Percentiles rank a stretch among this genome's conserved stretches.
Conservation (phyloP, 106 monocot genomes). For the Dioscorea dumetorum region DNA sequence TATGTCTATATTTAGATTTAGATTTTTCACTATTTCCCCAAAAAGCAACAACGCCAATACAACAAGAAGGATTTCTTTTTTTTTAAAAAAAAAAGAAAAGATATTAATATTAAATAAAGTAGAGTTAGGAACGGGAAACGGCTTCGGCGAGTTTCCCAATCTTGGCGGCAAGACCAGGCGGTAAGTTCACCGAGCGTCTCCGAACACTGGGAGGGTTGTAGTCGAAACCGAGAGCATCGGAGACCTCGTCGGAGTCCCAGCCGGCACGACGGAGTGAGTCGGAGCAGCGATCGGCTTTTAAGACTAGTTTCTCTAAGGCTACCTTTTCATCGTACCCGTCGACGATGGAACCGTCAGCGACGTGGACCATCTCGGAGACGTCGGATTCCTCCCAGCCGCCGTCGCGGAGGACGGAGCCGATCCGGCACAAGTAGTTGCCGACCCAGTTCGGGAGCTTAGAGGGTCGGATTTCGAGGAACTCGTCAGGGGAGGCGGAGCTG, state of each 20-base stretch:
- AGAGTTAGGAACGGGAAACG: conserved; percentile 18
- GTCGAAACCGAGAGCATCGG: conserved; percentile 41
- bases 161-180: conserved; percentile 41
- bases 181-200: conserved; percentile 25
- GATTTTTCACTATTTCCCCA: too few species aligned
- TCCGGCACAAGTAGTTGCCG: conserved; percentile 43
- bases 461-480: conserved; percentile 31
- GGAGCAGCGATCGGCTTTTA: conserved; percentile 63
- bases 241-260: conserved; percentile 64
- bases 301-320: conserved; percentile 43
- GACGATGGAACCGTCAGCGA: background rate
- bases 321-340: conserved; percentile 17
- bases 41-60: too few species aligned
- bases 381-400: conserved; percentile 74
- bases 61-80: too few species aligned
- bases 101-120: too few species aligned
- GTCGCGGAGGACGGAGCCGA: conserved; percentile 42
- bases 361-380: conserved; percentile 41
- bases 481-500: conserved; percentile 21
- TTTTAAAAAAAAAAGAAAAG: too few species aligned
- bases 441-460: conserved; percentile 51
- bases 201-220: conserved; percentile 7
- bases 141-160: conserved; percentile 37
- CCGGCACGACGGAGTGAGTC: conserved; percentile 59
- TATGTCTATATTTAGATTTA: too few species aligned